Evolutionary conservation across 2,329 filamentous ascomycete species (phyloP).

Genomic region (Alternaria triticina): DNA sequence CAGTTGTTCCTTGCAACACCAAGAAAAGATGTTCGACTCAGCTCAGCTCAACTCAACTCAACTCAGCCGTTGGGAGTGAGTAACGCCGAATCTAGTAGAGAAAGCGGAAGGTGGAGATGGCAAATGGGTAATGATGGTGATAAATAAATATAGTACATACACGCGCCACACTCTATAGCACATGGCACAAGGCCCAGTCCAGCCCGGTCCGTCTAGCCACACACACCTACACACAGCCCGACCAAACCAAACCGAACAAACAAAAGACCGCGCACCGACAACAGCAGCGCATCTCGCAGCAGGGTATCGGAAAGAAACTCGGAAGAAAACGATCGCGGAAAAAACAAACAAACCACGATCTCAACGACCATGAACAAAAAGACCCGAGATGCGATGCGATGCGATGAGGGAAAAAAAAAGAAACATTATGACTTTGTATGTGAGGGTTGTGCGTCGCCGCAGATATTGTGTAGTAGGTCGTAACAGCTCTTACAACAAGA

Average conservation of each 20-base stretch:
- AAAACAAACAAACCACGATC: background rate
- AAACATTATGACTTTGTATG: constrained; percentile 12
- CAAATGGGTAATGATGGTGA: background rate
- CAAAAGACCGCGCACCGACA: background rate
- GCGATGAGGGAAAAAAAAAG: background rate
- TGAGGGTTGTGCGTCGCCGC: constrained; percentile 12
- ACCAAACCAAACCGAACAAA: background rate
- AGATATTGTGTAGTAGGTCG: constrained; percentile 10
- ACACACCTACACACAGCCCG: background rate
- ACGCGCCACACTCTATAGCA: background rate
- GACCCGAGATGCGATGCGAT: background rate
- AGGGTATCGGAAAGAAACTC: constrained; percentile 15
- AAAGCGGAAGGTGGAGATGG: too few species aligned
- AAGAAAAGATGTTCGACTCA: too few species aligned
- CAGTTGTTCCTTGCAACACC: background rate
- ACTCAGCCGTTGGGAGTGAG: too few species aligned
- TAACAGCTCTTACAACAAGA: constrained; percentile 1
- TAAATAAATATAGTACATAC: background rate
- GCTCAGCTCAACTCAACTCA: too few species aligned
- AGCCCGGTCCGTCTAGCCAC: background rate
- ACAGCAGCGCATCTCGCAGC: background rate
- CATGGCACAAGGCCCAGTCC: background rate
- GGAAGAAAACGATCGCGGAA: background rate
- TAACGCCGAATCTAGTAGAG: too few species aligned
- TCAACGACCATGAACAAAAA: background rate